phyloP scores from a whole-genome alignment of 306 rosid species.

The Acacia crassicarpa region DNA sequence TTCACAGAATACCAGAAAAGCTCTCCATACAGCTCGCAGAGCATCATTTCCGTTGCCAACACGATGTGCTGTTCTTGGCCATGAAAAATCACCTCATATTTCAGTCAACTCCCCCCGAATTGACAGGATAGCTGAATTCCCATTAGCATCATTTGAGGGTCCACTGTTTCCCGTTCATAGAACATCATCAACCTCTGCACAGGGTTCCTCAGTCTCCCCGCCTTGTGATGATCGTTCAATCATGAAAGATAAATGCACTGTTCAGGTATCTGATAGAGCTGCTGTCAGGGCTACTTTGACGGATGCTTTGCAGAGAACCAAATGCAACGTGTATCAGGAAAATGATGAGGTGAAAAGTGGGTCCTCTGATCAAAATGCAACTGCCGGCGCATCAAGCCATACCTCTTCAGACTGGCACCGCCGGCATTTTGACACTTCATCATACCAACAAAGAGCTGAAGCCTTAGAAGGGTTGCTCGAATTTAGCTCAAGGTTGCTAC shows the following conservation, averaged over 20 bases:
- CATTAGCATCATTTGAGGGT: constrained; percentile 75
- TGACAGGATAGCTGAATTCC: constrained; percentile 95
- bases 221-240: constrained; percentile 61
- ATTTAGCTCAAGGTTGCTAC: constrained; percentile 93
- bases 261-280: constrained; percentile 59
- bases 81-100: constrained; percentile 70
- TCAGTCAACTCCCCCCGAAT: constrained; percentile 96
- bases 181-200: constrained; percentile 47
- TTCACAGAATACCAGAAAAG: constrained; percentile 46
- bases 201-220: constrained; percentile 56
- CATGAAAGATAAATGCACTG: constrained; percentile 88
- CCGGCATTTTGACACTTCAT: constrained; percentile 74
- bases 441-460: constrained; percentile 89
- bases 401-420: constrained; percentile 70
- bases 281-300: constrained; percentile 47
- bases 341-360: constrained; percentile 57
- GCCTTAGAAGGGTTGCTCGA: constrained; percentile 98
- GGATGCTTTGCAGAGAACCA: constrained; percentile 69
- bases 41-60: constrained; percentile 78
- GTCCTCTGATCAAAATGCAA: constrained; percentile 86
- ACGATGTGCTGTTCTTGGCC: constrained; percentile 46
- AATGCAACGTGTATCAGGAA: constrained; percentile 55
- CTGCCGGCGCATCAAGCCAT: constrained; percentile 91
- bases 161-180: constrained; percentile 46
- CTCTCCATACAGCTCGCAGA: constrained; percentile 56